Conservation (phyloP, 1,139 yeast genomes). For the Hyphopichia fennica region DNA sequence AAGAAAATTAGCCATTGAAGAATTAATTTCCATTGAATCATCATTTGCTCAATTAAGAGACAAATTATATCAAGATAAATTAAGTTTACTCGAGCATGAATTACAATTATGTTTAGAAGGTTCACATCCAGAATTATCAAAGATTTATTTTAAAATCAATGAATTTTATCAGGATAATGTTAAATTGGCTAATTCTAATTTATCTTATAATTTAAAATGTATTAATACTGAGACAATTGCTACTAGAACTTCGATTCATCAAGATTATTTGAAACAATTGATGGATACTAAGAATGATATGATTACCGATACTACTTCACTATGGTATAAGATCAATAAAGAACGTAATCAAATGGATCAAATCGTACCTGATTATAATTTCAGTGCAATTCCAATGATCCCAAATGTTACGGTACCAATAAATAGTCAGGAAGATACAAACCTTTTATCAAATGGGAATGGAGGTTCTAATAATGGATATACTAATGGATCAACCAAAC, state of each 20-base stretch:
- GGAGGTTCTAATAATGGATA: conserved; percentile 7
- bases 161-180: conserved; percentile 69
- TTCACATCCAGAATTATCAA: conserved; percentile 81
- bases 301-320: conserved; percentile 73
- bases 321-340: conserved; percentile 90
- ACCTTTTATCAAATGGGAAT: neutral
- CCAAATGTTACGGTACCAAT: conserved; percentile 23
- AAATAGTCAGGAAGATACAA: conserved; percentile 8
- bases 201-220: conserved; percentile 72
- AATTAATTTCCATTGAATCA: conserved; percentile 74
- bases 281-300: conserved; percentile 68
- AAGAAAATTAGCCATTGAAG: conserved; percentile 64
- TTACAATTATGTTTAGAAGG: conserved; percentile 85
- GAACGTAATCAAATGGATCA: conserved; percentile 87
- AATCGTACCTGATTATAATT: conserved; percentile 49
- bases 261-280: conserved; percentile 69
- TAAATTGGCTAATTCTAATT: conserved; percentile 63
- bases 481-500: conserved; percentile 8
- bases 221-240: conserved; percentile 82
- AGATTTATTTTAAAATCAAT: conserved; percentile 68
- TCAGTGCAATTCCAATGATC: conserved; percentile 34
- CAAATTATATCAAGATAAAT: conserved; percentile 69
- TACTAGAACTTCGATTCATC: conserved; percentile 77
- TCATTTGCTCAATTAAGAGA: conserved; percentile 87
- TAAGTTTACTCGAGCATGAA: conserved; percentile 75